Evolutionary conservation across 2,329 filamentous ascomycete genomes (phyloP), one percentile per base, ranked within the genome.

Genomic region (Xylariaceae sp.): DNA sequence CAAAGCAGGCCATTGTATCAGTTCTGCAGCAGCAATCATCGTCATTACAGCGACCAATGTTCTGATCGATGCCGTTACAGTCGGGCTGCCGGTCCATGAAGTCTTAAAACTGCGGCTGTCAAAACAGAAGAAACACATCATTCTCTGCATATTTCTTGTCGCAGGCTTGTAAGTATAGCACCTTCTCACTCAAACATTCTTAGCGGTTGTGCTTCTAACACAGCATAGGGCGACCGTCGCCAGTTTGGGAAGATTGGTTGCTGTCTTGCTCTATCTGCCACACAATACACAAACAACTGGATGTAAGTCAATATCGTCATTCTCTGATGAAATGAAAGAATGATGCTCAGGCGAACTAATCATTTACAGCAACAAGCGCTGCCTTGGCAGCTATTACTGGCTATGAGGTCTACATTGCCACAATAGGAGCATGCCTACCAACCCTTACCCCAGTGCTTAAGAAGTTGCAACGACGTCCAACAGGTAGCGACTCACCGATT

Each of bases 361-460:
- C n/a, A n/a, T 19, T 14, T 10, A 22, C 42, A 59, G 56, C 36
- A 39, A 43, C 42, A 10, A 48, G 47, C 16, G 56, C 56, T 9
- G 19, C 52, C 3, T 42, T 55, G 6, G 48, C 47, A 11, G 56
- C 54, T 16, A 47, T 50, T 18, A 51, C 51, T 7, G 49, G 47
- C n/a, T 53, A 51, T 40, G 56, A 59, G 11, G 45, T 59, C 17
- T 59, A 55, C 36, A 28, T 59, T 45, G 51, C 51, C 3, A 55
- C 55, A 17, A 59, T 59, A 19, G 56, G 41, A 22, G 49, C 56
- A 11, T 57, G 51, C 10, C 54, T 49, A 1, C 56, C 55, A 5
- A 57, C 54, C 1, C 49, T 59, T 5, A 34, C 40, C 1, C 54
- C 56, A 6, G 42, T 51, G 6, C 55, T 57, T 31, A 53, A 53